Evolutionary conservation across 495 filamentous ascomycete genomes (phyloP).

Genomic region (Haplographium delicatum): DNA sequence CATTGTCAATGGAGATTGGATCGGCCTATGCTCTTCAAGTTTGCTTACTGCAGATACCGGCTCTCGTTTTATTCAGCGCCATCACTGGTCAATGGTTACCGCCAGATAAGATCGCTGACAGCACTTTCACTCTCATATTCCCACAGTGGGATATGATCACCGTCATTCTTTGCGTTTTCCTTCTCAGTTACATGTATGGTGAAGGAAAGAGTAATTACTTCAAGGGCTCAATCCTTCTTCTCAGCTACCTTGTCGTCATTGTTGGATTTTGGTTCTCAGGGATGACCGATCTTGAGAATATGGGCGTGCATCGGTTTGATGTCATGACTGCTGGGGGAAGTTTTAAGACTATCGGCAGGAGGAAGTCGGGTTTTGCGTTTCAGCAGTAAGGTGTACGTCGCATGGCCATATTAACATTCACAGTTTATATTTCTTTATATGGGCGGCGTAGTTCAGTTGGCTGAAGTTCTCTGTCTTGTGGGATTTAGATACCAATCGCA

Average conservation of each 20-base stretch:
- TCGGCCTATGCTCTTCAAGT: conserved; percentile 97
- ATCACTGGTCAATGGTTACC: conserved; percentile 32
- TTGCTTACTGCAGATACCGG: conserved; percentile 93
- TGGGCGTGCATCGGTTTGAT: conserved; percentile 66
- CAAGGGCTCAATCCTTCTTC: conserved; percentile 87
- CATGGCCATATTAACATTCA: too few species aligned
- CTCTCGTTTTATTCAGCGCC: conserved; percentile 87
- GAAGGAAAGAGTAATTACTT: conserved; percentile 96
- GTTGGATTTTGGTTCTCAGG: conserved; percentile 88
- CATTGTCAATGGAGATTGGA: conserved; percentile 97
- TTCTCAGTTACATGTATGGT: conserved; percentile 95
- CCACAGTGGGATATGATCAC: conserved; percentile 99
- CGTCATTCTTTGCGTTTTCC: conserved; percentile 94
- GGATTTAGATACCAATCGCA: background rate
- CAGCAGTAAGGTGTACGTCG: conserved; percentile 20
- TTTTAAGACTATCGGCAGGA: conserved; percentile 28
- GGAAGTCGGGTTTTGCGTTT: conserved; percentile 16
- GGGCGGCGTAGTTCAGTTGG: too few species aligned
- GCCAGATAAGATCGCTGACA: conserved; percentile 53
- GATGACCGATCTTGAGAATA: conserved; percentile 56
- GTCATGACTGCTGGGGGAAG: conserved; percentile 51
- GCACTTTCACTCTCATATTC: conserved; percentile 93
- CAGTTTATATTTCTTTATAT: too few species aligned
- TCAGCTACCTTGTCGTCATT: conserved; percentile 90
- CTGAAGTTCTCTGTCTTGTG: conserved; percentile 1